phyloP scores from a whole-genome alignment of 2,329 filamentous ascomycete genomes.

The Nemania abortiva region DNA sequence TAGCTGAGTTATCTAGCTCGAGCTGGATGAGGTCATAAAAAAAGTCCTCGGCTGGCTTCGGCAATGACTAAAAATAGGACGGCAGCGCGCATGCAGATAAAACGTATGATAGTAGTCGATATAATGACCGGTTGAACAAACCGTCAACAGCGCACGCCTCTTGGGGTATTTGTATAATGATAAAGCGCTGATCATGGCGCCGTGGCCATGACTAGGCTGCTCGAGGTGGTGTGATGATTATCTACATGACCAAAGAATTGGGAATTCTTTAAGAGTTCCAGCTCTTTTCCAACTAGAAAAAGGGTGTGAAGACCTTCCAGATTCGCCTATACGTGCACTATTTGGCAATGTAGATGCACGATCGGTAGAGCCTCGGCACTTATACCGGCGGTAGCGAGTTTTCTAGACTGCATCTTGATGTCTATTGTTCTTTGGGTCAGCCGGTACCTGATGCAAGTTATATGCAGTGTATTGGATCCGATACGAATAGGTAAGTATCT shows the following conservation, averaged over 20 bases:
- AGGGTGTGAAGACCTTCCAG: neutral
- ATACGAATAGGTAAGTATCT: neutral
- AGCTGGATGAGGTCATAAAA: too few species aligned
- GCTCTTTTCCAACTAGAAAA: neutral
- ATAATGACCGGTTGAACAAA: neutral
- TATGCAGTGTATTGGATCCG: neutral
- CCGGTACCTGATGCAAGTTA: neutral
- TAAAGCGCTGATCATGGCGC: conserved; percentile 9
- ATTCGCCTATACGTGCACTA: neutral
- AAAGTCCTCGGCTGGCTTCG: too few species aligned
- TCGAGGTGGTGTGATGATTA: too few species aligned
- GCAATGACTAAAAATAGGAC: too few species aligned
- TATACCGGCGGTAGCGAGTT: neutral
- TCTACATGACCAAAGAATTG: too few species aligned
- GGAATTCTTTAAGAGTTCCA: neutral
- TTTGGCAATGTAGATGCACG: neutral
- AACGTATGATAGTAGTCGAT: neutral
- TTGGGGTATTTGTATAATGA: neutral
- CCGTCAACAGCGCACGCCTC: neutral
- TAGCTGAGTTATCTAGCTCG: too few species aligned
- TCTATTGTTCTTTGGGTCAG: conserved; percentile 1
- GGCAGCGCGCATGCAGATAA: neutral
- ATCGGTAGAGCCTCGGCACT: neutral
- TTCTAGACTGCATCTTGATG: neutral
- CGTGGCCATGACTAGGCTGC: too few species aligned